A percentile compares a stretch with the other conserved stretches of the same genome.
These are phyloP conservation scores for Prunus armeniaca DNA, from an alignment of 306 rosid genomes.

Conservation along the genomic window DNA sequence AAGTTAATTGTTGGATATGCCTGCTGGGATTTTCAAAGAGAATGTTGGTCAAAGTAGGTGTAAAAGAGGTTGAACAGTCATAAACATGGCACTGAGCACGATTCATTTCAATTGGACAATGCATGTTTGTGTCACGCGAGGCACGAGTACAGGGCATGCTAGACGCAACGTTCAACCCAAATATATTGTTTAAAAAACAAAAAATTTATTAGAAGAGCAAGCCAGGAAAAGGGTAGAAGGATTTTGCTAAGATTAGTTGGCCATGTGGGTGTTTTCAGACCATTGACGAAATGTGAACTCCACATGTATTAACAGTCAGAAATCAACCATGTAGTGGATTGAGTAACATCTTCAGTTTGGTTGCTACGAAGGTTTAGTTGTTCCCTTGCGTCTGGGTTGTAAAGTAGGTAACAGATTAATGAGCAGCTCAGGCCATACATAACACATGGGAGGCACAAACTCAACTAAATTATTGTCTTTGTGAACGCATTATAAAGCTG, in stretches of 20 bases:
- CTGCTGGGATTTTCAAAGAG: not conserved
- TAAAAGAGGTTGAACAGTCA: not conserved
- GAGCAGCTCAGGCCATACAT: too few species aligned
- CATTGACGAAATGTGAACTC: too few species aligned
- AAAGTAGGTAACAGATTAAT: too few species aligned
- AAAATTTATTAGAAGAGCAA: too few species aligned
- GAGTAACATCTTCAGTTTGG: not conserved
- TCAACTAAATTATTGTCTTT: not conserved
- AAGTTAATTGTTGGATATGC: not conserved
- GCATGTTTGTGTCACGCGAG: not conserved
- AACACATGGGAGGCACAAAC: not conserved
- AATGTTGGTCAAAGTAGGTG: not conserved
- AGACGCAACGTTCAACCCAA: not conserved
- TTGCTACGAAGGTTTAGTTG: not conserved
- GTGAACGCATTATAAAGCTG: not conserved
- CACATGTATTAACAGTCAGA: too few species aligned
- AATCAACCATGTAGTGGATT: not conserved
- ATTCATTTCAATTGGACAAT: not conserved
- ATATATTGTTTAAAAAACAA: not conserved
- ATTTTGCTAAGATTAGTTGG: too few species aligned
- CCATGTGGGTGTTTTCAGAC: too few species aligned
- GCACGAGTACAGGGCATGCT: not conserved
- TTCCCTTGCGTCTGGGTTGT: not conserved
- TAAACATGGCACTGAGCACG: constrained; percentile 1
- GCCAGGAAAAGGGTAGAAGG: not conserved